Base-by-base conservation (phyloP, 1,139 yeast species). In the Yamadazyma dushanensis region DNA sequence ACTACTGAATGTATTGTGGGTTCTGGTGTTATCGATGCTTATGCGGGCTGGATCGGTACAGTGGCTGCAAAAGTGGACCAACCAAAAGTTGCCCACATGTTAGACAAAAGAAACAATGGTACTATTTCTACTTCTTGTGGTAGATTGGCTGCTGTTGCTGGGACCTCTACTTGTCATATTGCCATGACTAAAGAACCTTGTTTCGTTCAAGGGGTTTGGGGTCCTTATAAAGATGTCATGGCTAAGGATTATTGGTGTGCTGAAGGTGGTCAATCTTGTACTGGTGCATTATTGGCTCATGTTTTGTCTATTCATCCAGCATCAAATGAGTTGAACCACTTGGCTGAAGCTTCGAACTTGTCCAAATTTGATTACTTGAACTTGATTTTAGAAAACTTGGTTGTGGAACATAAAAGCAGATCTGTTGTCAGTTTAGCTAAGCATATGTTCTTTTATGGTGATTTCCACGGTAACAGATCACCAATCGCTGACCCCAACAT, bases 1-100 rank as follows among this genome's bases (percentile, higher is more conserved):
- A 76, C 92, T 9, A 74, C 83, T 18, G 73, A 75, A 37, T 85
- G 95, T 63, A 78, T 81, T 26, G 97, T 92, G 27, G 97, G 96
- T 6, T 81, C 95, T 2, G 97, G 96, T 50, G 96, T 92, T 24
- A 92, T 92, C 54, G 98, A 92, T 59, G 97, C 97, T 9, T 92
- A 92, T 55, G 95, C 97, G 8, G 98, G 98, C 35, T 92, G 97
- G 97, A 79, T 92, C 40, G 98, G 98, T 39, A 92, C 98, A 0
- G 96, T 90, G 39, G 98, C 97, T 20, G 96, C 95, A 2, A 80
- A 81, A 50, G 79, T 81, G 5, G 80, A 78, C 32, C 64, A 76
- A 35, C 76, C 78, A 3, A 63, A 63, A 16, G 64, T 70, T 30
- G 67, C 66, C 31, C 70, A 74, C 37, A 56, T 59, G 24, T 47